Base-by-base conservation (phyloP, 2,329 filamentous ascomycete genomes). In the Dothistroma pini region DNA sequence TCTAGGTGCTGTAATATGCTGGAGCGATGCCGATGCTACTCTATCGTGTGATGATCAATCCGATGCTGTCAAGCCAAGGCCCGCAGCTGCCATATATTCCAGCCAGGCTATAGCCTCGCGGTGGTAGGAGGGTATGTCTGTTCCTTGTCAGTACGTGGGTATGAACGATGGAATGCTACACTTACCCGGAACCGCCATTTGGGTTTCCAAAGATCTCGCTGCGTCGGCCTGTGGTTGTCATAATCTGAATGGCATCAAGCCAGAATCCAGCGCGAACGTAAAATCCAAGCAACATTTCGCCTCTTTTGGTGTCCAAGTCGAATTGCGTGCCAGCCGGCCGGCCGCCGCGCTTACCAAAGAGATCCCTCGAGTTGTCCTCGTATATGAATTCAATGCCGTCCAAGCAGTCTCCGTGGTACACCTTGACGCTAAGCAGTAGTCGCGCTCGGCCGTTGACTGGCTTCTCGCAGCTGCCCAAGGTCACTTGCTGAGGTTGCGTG, bases 341-440 rank as follows among this genome's bases (percentile, higher is more conserved):
- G 8, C 88, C 89, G 12, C 89, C 89, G 58, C 84, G 82, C 71
- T 91, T 93, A 47, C 95, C 95, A 79, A 99, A 96, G 3, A 97
- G 75, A 72, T 97, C 91, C 58, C 82, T 89, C 0, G 90, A 89
- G 16, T 85, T 83, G 74, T 97, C 92, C 70, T 97, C 93, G 72
- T 96, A 97, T 61, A 90, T 82, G 75, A 99, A 97, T 74, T 97
- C 93, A 21, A 99, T 76, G 0, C 95, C 95, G 73, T 96, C 89
- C 12, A 97, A 72, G 4, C 88, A 88, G 61, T 81, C 79, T 1
- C 90, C 91, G 69, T 91, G 88, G 71, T 92, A 96, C 14, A 96
- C 81, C 62, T 86, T 84, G 59, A 97, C 83, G 5, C 85, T 85
- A 0, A 86, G 88, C 64, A 97, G 80, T 32, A 96, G 82, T 11